Evolutionary conservation across 768 basidiomycete genomes (phyloP), one percentile per base, ranked within the genome.

Genomic region (Phylloporus sp.): DNA sequence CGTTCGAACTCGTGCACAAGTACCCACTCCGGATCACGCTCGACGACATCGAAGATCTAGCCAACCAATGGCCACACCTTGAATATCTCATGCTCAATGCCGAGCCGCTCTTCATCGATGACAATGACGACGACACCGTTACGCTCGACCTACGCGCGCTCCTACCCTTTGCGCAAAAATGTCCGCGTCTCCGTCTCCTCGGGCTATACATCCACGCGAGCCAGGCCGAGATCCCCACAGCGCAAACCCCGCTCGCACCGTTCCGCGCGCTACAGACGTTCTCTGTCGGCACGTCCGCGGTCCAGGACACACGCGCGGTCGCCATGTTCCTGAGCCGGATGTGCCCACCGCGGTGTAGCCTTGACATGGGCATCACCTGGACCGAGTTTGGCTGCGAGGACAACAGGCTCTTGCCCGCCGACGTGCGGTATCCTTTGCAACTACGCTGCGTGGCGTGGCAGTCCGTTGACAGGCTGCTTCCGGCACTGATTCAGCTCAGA

Each of bases 281-380:
- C 11, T 73, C 73, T 15, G 65, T 84, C 55, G 83, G 82, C 0
- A 73, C 80, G 0, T 83, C 81, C 16, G 64, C 66, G 45, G 73
- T 81, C 24, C 42, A 59, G 2, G 73, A 80, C 13, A 63, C 73
- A 5, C 73, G 69, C 5, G 57, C 73, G 0, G 75, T 78, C 27
- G 75, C 82, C 16, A 70, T 79, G 11, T 83, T 79, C 57, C 70
- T 86, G 49, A 78, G 78, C 56, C 74, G 73, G 18, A 57, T 86
- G 4, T 74, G 76, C 32, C 79, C 81, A 0, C 57, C 72, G 2
- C 60, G 62, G 3, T 80, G 76, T 58, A 44, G 31, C 8, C 45
- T 84, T 9, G 72, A 74, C 32, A 67, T 64, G 26, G 82, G 81
- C 0, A 68, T 80, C 41, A 80, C 76, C 10, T 83, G 81, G 82